Percentiles rank a stretch among this genome's conserved stretches.
Evolutionary conservation across 2,329 filamentous ascomycete genomes (phyloP).

Genomic region (Phyllosticta citrichinensis): DNA sequence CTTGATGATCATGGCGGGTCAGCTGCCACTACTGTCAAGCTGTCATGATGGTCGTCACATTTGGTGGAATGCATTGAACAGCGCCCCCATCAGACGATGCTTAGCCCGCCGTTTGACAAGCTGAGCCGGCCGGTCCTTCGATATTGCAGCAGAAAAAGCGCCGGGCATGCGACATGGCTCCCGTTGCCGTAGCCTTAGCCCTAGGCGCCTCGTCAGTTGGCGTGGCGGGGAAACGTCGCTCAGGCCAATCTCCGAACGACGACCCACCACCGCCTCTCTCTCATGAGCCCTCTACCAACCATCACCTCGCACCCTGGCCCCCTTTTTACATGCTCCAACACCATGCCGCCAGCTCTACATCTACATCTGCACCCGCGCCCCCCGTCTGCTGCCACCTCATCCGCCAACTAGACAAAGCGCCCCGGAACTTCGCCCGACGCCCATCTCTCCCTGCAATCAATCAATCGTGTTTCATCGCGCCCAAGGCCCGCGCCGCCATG

Average conservation of each 20-base stretch:
- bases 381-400: background rate
- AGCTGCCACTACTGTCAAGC: background rate
- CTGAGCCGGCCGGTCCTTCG: background rate
- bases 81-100: background rate
- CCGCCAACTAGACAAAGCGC: background rate
- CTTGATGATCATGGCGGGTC: background rate
- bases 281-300: slow-evolving; percentile 7
- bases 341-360: slow-evolving; percentile 7
- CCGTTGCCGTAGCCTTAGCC: too few relatives aligned
- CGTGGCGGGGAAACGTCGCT: slow-evolving; percentile 1
- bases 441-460: slow-evolving; percentile 7
- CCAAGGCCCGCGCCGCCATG: slow-evolving; percentile 4
- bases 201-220: background rate
- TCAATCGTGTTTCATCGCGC: slow-evolving; percentile 8
- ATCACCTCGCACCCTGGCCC: slow-evolving; percentile 3
- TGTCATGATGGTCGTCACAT: background rate
- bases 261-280: slow-evolving; percentile 4
- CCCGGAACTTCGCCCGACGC: slow-evolving; percentile 1
- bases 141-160: too few relatives aligned
- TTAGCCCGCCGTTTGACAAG: background rate
- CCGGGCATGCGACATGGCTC: too few relatives aligned
- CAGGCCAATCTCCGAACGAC: slow-evolving; percentile 9
- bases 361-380: background rate
- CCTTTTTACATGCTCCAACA: slow-evolving; percentile 5
- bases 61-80: background rate